Base-by-base conservation (phyloP, 1,284 basidiomycete species). In the Megacollybia platyphylla region DNA sequence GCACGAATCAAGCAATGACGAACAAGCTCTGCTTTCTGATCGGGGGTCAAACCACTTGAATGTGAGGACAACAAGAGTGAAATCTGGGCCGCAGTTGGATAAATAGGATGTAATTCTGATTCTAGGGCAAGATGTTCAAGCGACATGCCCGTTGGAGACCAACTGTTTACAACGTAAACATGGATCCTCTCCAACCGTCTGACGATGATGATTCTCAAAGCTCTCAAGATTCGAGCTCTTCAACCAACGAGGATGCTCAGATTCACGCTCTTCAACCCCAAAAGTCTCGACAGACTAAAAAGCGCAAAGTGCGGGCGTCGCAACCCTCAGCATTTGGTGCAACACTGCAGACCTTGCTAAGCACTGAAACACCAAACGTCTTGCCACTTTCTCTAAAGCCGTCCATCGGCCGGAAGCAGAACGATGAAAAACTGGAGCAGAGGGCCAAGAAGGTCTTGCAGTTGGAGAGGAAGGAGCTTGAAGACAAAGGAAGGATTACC, bases 261-360 rank as follows among this genome's bases (percentile, higher is more conserved):
- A 75, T 84, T 40, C 65, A 67, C 13, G 62, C 59, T 8, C 57
- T 70, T 36, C 71, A 71, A 50, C 59, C 58, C 36, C 54, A 61
- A 51, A 87, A 87, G 57, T 87, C 84, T 8, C 77, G 71, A 46
- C 80, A 87, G 57, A 88, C 85, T 0, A 60, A 72, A 45, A 88
- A 88, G 58, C 73, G 85, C 49, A 88, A 87, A 67, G 71, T 80
- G 36, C 69, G 85, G 41, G 85, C 85, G 24, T 84, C 84, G 7
- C 76, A 74, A 44, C 67, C 79, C n/a, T 70, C 74, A 26, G 73
- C 72, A 39, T 88, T 88, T 52, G 86, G 83, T 49, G 65, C 71
- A 41, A 77, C 82, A 4, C 65, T 88, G 26, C 76, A 83, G 53
- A 70, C 73, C 18, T 63, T 88, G 43, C 65, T 88, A 36, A 66